Conservation (phyloP, 306 rosid genomes). For the Prinsepia uniflora region DNA sequence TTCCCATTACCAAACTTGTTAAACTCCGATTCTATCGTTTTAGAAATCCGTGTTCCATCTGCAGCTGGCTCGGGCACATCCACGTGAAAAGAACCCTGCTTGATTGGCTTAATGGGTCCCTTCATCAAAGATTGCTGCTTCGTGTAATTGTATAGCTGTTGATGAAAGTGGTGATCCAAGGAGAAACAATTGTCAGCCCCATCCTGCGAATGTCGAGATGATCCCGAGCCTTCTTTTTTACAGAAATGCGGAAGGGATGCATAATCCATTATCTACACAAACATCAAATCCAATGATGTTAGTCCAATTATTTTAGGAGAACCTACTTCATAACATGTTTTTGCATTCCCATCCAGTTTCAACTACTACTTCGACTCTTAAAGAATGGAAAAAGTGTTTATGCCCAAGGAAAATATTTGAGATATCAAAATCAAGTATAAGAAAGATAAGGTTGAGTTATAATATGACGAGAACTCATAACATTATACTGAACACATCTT, state of each 20-base stretch:
- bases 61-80: constrained; percentile 55
- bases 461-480: constrained; percentile 1
- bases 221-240: constrained; percentile 67
- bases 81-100: constrained; percentile 83
- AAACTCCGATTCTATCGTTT: constrained; percentile 61
- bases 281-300: constrained; percentile 26
- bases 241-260: constrained; percentile 86
- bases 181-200: constrained; percentile 67
- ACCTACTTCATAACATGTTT: no score
- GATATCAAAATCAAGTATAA: background rate
- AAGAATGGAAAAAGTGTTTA: background rate
- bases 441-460: background rate
- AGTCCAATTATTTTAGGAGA: constrained; percentile 18
- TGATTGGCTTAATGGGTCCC: constrained; percentile 48
- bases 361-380: background rate
- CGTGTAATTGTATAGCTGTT: constrained; percentile 66
- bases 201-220: constrained; percentile 50
- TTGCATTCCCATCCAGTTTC: constrained; percentile 3
- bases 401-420: background rate
- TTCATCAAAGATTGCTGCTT: constrained; percentile 52
- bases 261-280: constrained; percentile 83
- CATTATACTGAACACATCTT: constrained; percentile 1
- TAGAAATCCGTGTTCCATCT: constrained; percentile 50
- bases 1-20: constrained; percentile 47
- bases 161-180: constrained; percentile 80